phyloP scores from a whole-genome alignment of 192 early-diverging fungal species.

The Kappamyces sp. region DNA sequence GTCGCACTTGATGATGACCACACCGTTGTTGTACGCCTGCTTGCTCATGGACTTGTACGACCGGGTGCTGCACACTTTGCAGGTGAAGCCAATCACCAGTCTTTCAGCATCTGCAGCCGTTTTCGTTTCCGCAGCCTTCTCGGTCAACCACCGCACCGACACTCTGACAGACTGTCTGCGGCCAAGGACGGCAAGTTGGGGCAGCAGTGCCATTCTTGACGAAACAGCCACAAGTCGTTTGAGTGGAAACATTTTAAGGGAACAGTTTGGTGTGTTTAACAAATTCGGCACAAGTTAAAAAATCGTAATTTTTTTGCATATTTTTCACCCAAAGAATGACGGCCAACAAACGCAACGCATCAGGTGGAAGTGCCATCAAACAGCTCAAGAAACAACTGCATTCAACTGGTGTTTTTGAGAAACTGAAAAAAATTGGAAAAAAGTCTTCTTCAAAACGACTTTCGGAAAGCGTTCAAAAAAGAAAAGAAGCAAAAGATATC shows the following conservation, averaged over 20 bases:
- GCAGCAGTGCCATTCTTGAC: too few species aligned
- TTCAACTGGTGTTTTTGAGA: not conserved
- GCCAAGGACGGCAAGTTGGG: too few species aligned
- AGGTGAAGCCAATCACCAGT: conserved; percentile 87
- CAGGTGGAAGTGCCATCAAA: conserved; percentile 9
- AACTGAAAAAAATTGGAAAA: conserved; percentile 9
- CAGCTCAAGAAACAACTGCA: conserved; percentile 1
- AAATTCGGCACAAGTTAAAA: conserved; percentile 10
- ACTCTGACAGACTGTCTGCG: too few species aligned
- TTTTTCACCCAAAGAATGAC: not conserved
- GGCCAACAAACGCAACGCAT: not conserved
- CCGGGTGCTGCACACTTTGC: conserved; percentile 84
- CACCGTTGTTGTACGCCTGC: conserved; percentile 80
- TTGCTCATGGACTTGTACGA: conserved; percentile 90
- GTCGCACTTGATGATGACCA: conserved; percentile 91
- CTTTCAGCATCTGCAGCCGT: conserved; percentile 8
- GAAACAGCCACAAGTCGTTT: too few species aligned
- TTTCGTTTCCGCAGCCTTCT: too few species aligned
- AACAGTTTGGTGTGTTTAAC: conserved; percentile 6
- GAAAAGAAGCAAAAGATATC: conserved; percentile 25
- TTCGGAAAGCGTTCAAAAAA: not conserved
- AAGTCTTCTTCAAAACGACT: conserved; percentile 4
- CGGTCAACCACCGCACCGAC: too few species aligned
- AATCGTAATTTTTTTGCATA: not conserved
- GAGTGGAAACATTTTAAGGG: too few species aligned